Conservation (phyloP, 2,329 filamentous ascomycete species). For the Epichloe sylvatica region DNA sequence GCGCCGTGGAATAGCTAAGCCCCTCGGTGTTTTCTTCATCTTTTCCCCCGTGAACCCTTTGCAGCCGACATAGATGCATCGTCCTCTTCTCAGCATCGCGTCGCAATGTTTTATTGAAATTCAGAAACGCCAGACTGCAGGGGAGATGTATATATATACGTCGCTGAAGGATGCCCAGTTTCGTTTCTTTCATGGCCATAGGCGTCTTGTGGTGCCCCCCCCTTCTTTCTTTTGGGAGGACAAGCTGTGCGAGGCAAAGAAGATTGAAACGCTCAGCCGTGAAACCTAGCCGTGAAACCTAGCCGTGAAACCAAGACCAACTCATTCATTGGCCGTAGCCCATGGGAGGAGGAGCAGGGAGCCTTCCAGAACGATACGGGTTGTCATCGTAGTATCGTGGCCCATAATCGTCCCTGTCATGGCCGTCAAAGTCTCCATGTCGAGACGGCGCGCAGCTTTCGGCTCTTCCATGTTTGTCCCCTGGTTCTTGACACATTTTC, state of each 20-base stretch:
- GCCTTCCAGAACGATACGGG: conserved; percentile 26
- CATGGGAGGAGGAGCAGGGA: conserved; percentile 24
- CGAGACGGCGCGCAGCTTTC: conserved; percentile 31
- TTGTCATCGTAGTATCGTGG: conserved; percentile 34
- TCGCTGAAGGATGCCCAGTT: not conserved
- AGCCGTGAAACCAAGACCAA: not conserved
- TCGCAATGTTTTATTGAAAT: not conserved
- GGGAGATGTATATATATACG: not conserved
- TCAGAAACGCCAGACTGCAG: not conserved
- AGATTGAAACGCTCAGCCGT: too few relatives aligned
- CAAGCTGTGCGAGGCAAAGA: too few relatives aligned
- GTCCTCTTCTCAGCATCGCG: not conserved
- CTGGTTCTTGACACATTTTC: conserved; percentile 12
- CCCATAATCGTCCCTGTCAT: conserved; percentile 27
- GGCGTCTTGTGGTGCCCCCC: not conserved
- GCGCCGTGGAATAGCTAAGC: too few relatives aligned
- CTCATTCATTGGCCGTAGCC: conserved; percentile 6
- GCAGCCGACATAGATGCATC: too few relatives aligned
- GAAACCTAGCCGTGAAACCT: too few relatives aligned
- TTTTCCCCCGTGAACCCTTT: not conserved
- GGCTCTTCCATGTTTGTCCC: conserved; percentile 26
- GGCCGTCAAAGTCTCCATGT: conserved; percentile 23
- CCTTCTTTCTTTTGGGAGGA: not conserved
- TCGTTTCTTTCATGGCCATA: not conserved
- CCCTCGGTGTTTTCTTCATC: too few relatives aligned